These are phyloP conservation scores for Candolleomyces aberdarensis DNA, from an alignment of 768 basidiomycete species.

Conservation along the genomic window DNA sequence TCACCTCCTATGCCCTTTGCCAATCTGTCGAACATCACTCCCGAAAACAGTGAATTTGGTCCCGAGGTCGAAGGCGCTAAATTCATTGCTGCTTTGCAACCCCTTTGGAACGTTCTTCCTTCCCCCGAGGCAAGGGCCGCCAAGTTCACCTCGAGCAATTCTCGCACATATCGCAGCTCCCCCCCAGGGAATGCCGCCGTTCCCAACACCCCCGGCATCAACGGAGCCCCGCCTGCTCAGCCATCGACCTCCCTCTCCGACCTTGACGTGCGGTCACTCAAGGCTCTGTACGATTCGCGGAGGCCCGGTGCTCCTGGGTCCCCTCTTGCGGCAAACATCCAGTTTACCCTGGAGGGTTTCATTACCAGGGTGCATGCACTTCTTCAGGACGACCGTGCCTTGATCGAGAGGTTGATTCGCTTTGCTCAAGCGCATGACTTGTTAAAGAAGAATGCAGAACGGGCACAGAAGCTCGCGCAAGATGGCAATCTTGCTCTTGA, in stretches of 20 bases:
- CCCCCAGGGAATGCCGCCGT: slow-evolving; percentile 40
- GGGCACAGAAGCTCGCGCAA: slow-evolving; percentile 86
- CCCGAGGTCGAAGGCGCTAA: slow-evolving; percentile 45
- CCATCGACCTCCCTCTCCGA: slow-evolving; percentile 64
- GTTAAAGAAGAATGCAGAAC: slow-evolving; percentile 88
- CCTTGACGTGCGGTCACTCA: slow-evolving; percentile 84
- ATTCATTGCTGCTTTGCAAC: slow-evolving; percentile 59
- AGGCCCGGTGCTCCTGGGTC: slow-evolving; percentile 11
- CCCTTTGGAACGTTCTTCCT: slow-evolving; percentile 80
- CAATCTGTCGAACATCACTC: slow-evolving; percentile 25
- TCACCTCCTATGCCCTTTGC: slow-evolving; percentile 13
- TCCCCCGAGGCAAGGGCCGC: slow-evolving; percentile 78
- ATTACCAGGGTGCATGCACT: slow-evolving; percentile 75
- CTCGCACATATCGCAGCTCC: slow-evolving; percentile 45
- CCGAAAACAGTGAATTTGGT: slow-evolving; percentile 18
- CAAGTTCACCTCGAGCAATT: slow-evolving; percentile 43
- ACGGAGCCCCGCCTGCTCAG: background rate
- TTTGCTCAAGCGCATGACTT: slow-evolving; percentile 89
- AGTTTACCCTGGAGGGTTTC: slow-evolving; percentile 76
- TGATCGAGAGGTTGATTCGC: slow-evolving; percentile 81
- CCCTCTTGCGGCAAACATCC: slow-evolving; percentile 19
- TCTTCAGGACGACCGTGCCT: slow-evolving; percentile 74
- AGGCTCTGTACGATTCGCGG: slow-evolving; percentile 64
- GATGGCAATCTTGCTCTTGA: slow-evolving; percentile 78
- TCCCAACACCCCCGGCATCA: slow-evolving; percentile 39